Evolutionary conservation across 2,329 filamentous ascomycete genomes (phyloP).

Genomic region (Fusarium sp.): DNA sequence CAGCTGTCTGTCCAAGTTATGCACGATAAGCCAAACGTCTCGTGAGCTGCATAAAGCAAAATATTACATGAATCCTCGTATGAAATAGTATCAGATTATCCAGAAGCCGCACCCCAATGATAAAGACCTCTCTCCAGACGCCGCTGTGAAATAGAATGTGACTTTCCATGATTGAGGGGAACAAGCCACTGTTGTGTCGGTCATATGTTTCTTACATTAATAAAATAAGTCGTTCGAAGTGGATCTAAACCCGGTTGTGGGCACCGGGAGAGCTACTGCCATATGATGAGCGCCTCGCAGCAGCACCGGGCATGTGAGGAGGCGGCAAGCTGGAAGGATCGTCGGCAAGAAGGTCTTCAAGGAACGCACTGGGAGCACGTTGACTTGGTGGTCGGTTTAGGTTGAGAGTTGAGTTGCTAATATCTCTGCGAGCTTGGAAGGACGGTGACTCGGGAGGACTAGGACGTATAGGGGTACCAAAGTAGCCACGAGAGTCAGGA

Average conservation of each 20-base stretch:
- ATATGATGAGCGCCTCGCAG: conserved; percentile 41
- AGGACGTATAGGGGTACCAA: conserved; percentile 55
- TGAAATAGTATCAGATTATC: conserved; percentile 32
- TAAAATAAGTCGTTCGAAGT: conserved; percentile 3
- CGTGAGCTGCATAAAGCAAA: conserved; percentile 26
- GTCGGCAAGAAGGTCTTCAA: conserved; percentile 90
- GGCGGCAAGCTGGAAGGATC: conserved; percentile 67
- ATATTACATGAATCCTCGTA: conserved; percentile 27
- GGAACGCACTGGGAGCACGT: conserved; percentile 85
- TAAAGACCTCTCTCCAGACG: conserved; percentile 42
- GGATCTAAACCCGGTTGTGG: conserved; percentile 45
- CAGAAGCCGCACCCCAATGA: conserved; percentile 32
- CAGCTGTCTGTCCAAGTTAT: conserved; percentile 18
- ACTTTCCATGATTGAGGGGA: conserved; percentile 16
- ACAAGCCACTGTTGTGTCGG: conserved; percentile 11
- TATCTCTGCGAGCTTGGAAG: conserved; percentile 60
- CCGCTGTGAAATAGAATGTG: conserved; percentile 35
- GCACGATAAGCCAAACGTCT: conserved; percentile 33
- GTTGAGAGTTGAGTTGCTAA: conserved; percentile 75
- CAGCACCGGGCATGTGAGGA: conserved; percentile 51
- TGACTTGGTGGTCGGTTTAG: conserved; percentile 71
- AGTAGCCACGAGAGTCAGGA: conserved; percentile 67
- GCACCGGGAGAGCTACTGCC: conserved; percentile 37
- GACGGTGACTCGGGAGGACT: conserved; percentile 75
- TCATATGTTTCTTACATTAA: conserved; percentile 27